phyloP scores from a whole-genome alignment of 768 basidiomycete genomes.

The Calvatia gigantea region DNA sequence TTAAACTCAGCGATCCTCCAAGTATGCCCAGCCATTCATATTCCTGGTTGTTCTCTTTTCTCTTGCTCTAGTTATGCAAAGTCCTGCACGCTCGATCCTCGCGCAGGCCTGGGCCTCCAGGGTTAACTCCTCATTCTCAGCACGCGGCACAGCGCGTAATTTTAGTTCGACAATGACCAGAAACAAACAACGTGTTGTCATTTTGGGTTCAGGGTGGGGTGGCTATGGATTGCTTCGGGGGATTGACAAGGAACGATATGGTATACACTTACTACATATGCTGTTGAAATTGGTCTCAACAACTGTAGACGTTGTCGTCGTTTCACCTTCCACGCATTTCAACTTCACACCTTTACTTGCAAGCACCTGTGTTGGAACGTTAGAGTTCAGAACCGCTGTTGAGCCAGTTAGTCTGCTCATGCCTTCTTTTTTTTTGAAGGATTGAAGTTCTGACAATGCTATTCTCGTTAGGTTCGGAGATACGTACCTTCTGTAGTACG shows the following conservation, averaged over 20 bases:
- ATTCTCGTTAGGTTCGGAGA: slow-evolving; percentile 44
- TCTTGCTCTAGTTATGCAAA: not conserved
- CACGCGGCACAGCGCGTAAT: slow-evolving; percentile 18
- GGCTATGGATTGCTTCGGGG: slow-evolving; percentile 67
- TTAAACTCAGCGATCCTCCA: too few species aligned
- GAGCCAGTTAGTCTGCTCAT: slow-evolving; percentile 58
- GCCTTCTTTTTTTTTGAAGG: not conserved
- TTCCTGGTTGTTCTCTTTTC: not conserved
- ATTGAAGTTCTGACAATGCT: not conserved
- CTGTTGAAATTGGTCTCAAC: too few species aligned
- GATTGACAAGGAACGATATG: slow-evolving; percentile 70
- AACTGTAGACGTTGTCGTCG: slow-evolving; percentile 53
- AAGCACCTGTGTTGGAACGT: slow-evolving; percentile 74
- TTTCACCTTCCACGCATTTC: slow-evolving; percentile 68
- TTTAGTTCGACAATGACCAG: slow-evolving; percentile 36
- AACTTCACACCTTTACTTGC: slow-evolving; percentile 69
- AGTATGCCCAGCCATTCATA: too few species aligned
- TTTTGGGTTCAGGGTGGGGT: slow-evolving; percentile 78
- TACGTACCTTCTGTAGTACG: slow-evolving; percentile 56
- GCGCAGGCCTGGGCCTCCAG: not conserved
- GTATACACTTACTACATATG: slow-evolving; percentile 27
- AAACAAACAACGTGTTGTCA: slow-evolving; percentile 49
- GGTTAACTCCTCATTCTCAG: not conserved
- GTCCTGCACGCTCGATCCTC: not conserved
- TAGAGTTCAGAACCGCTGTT: slow-evolving; percentile 77